Percentiles rank a stretch among this genome's conserved stretches.
phyloP scores from a whole-genome alignment of 176 grass and related monocot species.

The Echinochloa phyllopogon region DNA sequence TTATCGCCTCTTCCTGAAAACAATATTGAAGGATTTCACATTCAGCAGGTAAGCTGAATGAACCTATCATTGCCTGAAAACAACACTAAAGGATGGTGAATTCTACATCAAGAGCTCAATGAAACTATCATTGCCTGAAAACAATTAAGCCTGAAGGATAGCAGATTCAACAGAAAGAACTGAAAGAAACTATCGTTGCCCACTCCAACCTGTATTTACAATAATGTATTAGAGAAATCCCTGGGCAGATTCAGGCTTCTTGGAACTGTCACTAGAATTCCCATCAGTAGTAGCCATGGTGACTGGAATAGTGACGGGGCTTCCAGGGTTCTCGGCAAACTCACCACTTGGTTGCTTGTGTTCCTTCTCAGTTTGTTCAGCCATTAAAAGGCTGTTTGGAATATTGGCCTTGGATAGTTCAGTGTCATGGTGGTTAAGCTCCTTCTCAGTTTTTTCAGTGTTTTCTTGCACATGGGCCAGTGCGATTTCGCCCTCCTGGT shows the following conservation, averaged over 20 bases:
- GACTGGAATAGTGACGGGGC: slow-evolving; percentile 49
- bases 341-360: slow-evolving; percentile 34
- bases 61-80: slow-evolving; percentile 8
- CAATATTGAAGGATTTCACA: background rate
- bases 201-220: slow-evolving; percentile 27
- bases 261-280: slow-evolving; percentile 35
- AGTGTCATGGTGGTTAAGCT: slow-evolving; percentile 33
- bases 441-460: background rate
- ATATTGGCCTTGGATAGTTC: slow-evolving; percentile 5
- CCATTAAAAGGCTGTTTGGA: slow-evolving; percentile 25
- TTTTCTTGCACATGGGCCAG: slow-evolving; percentile 28
- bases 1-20: slow-evolving; percentile 7
- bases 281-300: slow-evolving; percentile 25
- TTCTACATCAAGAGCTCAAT: slow-evolving; percentile 1
- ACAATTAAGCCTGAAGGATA: slow-evolving; percentile 15
- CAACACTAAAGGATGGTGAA: background rate
- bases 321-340: slow-evolving; percentile 41
- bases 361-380: slow-evolving; percentile 34
- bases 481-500: slow-evolving; percentile 12
- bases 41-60: slow-evolving; percentile 1
- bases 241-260: slow-evolving; percentile 55
- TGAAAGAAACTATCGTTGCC: slow-evolving; percentile 13
- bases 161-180: background rate
- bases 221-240: slow-evolving; percentile 44
- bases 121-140: slow-evolving; percentile 24